Evolutionary conservation across 257 asterid genomes (phyloP).

Genomic region (Jaltomata sinuosa): DNA sequence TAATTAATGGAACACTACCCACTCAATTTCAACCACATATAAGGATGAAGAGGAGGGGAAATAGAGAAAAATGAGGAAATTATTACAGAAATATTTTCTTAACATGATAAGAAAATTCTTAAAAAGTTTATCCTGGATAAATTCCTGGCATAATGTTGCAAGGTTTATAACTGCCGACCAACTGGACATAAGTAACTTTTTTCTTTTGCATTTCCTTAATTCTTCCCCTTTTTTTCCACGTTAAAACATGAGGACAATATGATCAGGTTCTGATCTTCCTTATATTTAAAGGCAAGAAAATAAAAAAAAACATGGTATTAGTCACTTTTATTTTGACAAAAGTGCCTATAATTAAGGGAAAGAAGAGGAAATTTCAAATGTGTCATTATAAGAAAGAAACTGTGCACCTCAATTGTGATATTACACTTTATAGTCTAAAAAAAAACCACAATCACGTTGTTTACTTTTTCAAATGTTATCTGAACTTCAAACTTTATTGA

Average conservation of each 20-base stretch:
- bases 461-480: background rate
- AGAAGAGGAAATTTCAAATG: background rate
- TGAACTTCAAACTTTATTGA: background rate
- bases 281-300: background rate
- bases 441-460: background rate
- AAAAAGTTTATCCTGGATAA: too few species aligned
- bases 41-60: background rate
- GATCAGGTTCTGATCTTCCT: background rate
- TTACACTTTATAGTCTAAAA: background rate
- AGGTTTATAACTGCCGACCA: background rate
- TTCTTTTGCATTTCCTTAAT: background rate
- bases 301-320: background rate
- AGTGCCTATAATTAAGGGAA: background rate
- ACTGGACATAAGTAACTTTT: background rate
- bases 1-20: background rate
- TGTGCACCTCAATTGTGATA: background rate
- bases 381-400: background rate
- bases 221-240: background rate
- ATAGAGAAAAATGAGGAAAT: background rate
- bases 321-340: background rate
- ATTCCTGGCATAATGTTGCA: background rate
- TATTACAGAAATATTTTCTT: background rate
- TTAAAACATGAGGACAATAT: background rate
- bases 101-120: background rate
- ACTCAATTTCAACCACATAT: background rate